Base-by-base conservation (phyloP, 2,329 filamentous ascomycete genomes). In the Fusarium odoratissimum region DNA sequence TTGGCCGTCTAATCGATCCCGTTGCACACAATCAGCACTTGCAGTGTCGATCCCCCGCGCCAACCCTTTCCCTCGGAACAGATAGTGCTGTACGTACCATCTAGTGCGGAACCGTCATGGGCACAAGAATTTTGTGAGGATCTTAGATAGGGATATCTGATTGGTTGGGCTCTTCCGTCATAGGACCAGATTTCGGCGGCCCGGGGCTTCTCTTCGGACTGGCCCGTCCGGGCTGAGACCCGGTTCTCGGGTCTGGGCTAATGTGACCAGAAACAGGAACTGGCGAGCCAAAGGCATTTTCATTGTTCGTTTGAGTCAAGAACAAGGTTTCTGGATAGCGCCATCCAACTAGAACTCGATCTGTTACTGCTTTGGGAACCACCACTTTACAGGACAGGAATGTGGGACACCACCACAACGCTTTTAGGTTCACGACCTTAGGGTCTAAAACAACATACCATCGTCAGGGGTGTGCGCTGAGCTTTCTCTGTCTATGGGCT, bases 31-130 rank as follows among this genome's bases (percentile, higher is more conserved):
- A 56, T 71, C 67, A 59, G 49, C 49, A 64, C 56, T 67, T 73
- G 70, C 71, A 74, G 51, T 69, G 71, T 69, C 71, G 71, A 73
- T 73, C 71, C 72, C 71, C 67, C 71, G 63, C 59, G 55, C 51
- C 41, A 45, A 67, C 35, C 65, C 62, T 58, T 69, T 41, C 49
- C 60, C 31, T 65, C 31, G 57, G 57, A 67, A 60, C 64, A 65
- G 41, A 46, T 55, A 31, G 45, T 55, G 35, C 6, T n/a, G 44
- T 30, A 51, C n/a, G 30, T 23, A 51, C 30, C n/a, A 11, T 25
- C 17, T 33, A 21, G 23, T 35, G 60, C 45, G 51, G 54, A 55
- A 54, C 37, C 40, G 10, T n/a, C 21, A 11, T 48, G 30, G 56
- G 41, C 55, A 21, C 37, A 40, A 28, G 8, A 31, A 23, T 33